Base-by-base conservation (phyloP, 345 rosid genomes). In the Murraya paniculata region DNA sequence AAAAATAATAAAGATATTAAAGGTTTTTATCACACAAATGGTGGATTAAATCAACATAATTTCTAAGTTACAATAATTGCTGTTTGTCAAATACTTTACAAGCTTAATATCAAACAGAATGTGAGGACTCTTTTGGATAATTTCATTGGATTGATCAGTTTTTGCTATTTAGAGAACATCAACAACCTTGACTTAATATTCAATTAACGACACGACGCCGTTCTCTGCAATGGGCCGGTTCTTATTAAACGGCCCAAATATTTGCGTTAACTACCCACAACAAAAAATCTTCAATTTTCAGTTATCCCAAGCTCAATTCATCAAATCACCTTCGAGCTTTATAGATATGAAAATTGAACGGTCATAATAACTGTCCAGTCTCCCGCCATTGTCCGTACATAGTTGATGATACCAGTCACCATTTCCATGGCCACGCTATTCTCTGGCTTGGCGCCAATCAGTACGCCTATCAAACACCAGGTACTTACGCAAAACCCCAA, bases 341-440 rank as follows among this genome's bases (percentile, higher is more conserved):
- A 76, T 68, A 69, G 80, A 69, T 55, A 48, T 71, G 19, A 74
- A 75, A 77, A 75, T 81, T 86, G 85, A 86, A 80, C 82, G 87
- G 87, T 80, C 78, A 71, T 73, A 68, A 76, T 72, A 66, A 74
- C 75, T 13, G 22, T 19, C 35, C 56, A 36, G 65, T 67, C 78
- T 76, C 79, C 79, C 79, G 79, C 79, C 73, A 56, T 58, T 8
- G 55, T 45, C 61, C 69, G 77, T 13, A 30, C 70, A 18, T 18
- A 25, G 2, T 13, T 45, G 50, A 45, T 45, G 0, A 45, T 45
- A 35, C 13, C 11, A 18, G 27, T 38, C 60, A n/a, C 14, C 65
- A 33, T 21, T 33, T 27, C 71, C 76, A 86, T 84, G 83, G 83
- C 79, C 70, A 76, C 84, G 28, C 78, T 84, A 36, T 78, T 72